These are phyloP conservation scores for Starmera amethionina DNA, from an alignment of 805 yeast genomes.

Conservation along the genomic window DNA sequence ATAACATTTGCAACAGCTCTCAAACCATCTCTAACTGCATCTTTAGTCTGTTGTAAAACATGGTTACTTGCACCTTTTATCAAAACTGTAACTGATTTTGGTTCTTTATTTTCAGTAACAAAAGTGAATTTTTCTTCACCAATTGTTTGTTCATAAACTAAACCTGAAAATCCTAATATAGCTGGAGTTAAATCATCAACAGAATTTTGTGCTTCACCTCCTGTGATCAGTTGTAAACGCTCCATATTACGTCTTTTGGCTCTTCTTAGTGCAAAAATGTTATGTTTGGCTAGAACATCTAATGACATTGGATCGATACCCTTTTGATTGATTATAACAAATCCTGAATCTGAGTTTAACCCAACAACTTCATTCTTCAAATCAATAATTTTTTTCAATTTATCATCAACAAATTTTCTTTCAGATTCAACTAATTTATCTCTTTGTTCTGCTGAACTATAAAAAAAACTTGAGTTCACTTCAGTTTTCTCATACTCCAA, in stretches of 20 bases:
- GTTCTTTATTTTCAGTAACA: constrained; percentile 82
- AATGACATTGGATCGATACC: constrained; percentile 98
- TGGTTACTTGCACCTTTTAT: constrained; percentile 92
- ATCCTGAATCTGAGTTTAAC: constrained; percentile 58
- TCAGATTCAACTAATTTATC: constrained; percentile 91
- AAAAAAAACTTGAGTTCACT: constrained; percentile 92
- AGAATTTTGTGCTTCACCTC: constrained; percentile 96
- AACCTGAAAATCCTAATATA: constrained; percentile 80
- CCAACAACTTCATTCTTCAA: constrained; percentile 89
- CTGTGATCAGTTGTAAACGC: constrained; percentile 89
- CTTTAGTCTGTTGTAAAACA: constrained; percentile 84
- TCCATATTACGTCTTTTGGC: constrained; percentile 99
- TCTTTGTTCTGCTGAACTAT: constrained; percentile 91
- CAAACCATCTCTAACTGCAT: constrained; percentile 95
- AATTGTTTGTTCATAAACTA: constrained; percentile 82
- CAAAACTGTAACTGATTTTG: constrained; percentile 83
- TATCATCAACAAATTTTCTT: constrained; percentile 89
- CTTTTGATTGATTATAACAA: constrained; percentile 94
- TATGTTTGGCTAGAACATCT: constrained; percentile 87
- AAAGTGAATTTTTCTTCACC: constrained; percentile 98
- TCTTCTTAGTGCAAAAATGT: constrained; percentile 88
- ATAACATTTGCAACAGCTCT: constrained; percentile 90
- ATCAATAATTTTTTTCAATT: constrained; percentile 82
- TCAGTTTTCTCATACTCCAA: constrained; percentile 96
- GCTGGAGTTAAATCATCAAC: constrained; percentile 84